Conservation (phyloP, 768 basidiomycete genomes). For the Pulveroboletus frians region DNA sequence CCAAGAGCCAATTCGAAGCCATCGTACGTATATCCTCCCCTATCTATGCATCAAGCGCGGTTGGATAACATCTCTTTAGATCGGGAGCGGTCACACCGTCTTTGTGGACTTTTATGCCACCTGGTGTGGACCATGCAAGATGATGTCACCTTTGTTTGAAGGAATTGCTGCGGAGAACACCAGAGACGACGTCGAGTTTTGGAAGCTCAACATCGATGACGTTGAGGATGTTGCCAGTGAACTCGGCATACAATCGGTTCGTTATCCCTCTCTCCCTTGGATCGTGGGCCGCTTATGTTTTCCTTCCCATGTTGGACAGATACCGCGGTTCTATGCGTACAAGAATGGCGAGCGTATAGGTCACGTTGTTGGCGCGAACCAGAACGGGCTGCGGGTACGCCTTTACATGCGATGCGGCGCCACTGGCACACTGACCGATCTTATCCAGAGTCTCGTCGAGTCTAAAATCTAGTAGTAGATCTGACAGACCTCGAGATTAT, state of each 20-base stretch:
- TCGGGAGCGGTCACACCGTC: not conserved
- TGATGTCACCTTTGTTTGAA: slow-evolving; percentile 16
- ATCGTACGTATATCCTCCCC: slow-evolving; percentile 5
- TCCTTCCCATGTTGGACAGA: slow-evolving; percentile 2
- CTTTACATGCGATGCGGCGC: not conserved
- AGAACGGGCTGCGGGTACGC: not conserved
- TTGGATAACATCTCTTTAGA: not conserved
- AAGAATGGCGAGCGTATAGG: not conserved
- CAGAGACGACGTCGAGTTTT: slow-evolving; percentile 43
- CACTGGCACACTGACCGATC: not conserved
- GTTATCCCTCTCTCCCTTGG: slow-evolving; percentile 14
- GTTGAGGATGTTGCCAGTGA: slow-evolving; percentile 44
- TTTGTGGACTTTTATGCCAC: slow-evolving; percentile 20
- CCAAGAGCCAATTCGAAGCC: not conserved
- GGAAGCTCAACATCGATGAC: slow-evolving; percentile 69
- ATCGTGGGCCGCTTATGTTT: not conserved
- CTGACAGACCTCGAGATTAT: too few relatives aligned
- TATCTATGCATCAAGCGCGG: not conserved
- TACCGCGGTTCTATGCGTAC: slow-evolving; percentile 18
- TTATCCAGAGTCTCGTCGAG: not conserved
- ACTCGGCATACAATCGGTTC: slow-evolving; percentile 50
- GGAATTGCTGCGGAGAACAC: not conserved
- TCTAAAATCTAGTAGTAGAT: not conserved
- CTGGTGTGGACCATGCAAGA: slow-evolving; percentile 18
- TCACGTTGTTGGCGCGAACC: not conserved